Conservation (phyloP, 2,329 filamentous ascomycete species). For the Aschersonia sp. region DNA sequence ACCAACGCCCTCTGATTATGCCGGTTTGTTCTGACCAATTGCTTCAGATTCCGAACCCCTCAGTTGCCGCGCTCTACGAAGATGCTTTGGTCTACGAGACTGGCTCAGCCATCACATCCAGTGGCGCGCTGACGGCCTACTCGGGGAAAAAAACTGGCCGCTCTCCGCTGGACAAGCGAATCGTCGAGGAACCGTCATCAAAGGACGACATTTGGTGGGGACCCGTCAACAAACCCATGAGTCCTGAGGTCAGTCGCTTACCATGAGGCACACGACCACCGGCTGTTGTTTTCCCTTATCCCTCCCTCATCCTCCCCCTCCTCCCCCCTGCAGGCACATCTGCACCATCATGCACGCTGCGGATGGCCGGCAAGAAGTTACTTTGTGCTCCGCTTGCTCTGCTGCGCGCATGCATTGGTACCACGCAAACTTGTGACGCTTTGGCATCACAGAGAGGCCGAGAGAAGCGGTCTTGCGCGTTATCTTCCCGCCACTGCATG, state of each 20-base stretch:
- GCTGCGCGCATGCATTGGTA: not conserved
- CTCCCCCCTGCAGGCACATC: not conserved
- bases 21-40: not conserved
- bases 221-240: conserved; percentile 98
- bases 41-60: conserved; percentile 67
- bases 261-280: not conserved
- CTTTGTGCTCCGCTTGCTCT: not conserved
- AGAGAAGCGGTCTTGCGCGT: not conserved
- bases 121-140: conserved; percentile 90
- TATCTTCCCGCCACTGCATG: not conserved
- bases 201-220: conserved; percentile 97
- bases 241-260: conserved; percentile 58
- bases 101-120: conserved; percentile 91
- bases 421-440: not conserved
- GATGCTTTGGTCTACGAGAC: conserved; percentile 94
- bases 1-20: not conserved
- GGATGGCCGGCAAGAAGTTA: not conserved
- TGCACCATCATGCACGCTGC: not conserved
- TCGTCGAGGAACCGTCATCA: conserved; percentile 82
- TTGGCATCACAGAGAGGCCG: not conserved
- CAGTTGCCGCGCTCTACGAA: conserved; percentile 92
- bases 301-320: not conserved
- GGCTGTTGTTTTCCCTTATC: conserved; percentile 1
- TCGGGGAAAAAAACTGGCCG: conserved; percentile 96
- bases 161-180: conserved; percentile 92